These are phyloP conservation scores for Vigna nakashimae DNA, from an alignment of 306 rosid species.

Conservation along the genomic window DNA sequence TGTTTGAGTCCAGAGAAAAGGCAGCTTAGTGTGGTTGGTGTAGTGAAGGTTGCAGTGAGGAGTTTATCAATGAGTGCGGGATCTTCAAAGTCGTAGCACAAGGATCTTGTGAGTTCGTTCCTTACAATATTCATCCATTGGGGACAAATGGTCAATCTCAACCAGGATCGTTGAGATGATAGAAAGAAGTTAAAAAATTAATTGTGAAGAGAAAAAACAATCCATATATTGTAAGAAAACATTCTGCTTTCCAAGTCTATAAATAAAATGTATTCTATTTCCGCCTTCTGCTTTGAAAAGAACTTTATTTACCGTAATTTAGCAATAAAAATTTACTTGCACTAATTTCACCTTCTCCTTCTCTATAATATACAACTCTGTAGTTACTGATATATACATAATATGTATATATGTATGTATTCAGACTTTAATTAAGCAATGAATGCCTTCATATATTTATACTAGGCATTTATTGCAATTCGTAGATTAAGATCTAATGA, in stretches of 20 bases:
- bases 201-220: slow-evolving; percentile 30
- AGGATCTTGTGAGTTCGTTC: slow-evolving; percentile 33
- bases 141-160: slow-evolving; percentile 32
- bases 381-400: too few species aligned
- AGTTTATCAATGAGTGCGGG: slow-evolving; percentile 75
- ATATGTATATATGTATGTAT: too few species aligned
- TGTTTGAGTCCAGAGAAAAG: slow-evolving; percentile 75
- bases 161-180: slow-evolving; percentile 45
- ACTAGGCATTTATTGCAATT: too few species aligned
- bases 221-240: slow-evolving; percentile 39
- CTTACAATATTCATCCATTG: slow-evolving; percentile 9
- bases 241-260: slow-evolving; percentile 8
- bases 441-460: too few species aligned
- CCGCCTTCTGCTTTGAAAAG: background rate
- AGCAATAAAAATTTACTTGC: slow-evolving; percentile 14
- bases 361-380: too few species aligned
- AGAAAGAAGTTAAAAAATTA: slow-evolving; percentile 30
- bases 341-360: background rate
- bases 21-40: slow-evolving; percentile 86
- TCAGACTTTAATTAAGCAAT: too few species aligned
- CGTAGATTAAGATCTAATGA: too few species aligned
- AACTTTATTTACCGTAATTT: background rate
- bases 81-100: slow-evolving; percentile 59
- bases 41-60: slow-evolving; percentile 84
- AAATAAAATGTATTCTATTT: slow-evolving; percentile 27